Evolutionary conservation across 78 protist species (phyloP), one percentile per base, ranked within the genome.

Genomic region (Cavenderia fasciculata): DNA sequence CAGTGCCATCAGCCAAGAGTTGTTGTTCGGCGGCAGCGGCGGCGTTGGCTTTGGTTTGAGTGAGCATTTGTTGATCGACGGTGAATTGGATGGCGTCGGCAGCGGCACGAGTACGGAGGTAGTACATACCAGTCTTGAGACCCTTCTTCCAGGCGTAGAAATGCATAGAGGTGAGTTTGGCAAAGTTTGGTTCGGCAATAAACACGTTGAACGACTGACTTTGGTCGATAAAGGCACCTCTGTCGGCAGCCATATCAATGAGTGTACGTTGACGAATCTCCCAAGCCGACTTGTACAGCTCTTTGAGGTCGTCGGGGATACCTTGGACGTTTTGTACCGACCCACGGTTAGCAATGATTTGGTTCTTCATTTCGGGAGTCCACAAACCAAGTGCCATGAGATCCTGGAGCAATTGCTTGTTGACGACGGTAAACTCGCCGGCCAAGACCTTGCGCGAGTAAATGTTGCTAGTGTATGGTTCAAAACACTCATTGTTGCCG

Each of bases 61-160:
- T 12, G 1, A 68, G 34, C 27, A 79, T 36, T 46, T 44, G 29
- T 44, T 89, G 85, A 57, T 97, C 98, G 18, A 98, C 99, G 1
- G 99, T 98, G 94, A 98, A 98, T 96, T 98, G 94, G 90, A 97
- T 97, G 33, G 99, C 99, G 41, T 96, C 95, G 27, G 98, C 97
- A 21, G 99, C 99, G 21, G 98, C 94, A n/a, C 94, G 76, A 23
- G 99, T 87, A 65, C 99, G 97, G 44, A 98, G 93, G 95, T 98
- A 98, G 96, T 98, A 98, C 98, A 97, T 95, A 52, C 99, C 99
- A 16, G 99, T 98, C 97, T 98, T 98, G 44, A 98, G 92, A 40
- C 99, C 99, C 88, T 90, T 76, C 94, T 96, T 95, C 98, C 98
- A 98, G 1, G 97, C 97, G 89, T 98, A 98, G 56, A 98, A 98